Percentiles rank a stretch among this genome's conserved stretches.
Conservation (phyloP, 495 filamentous ascomycete species). For the Penicillium bovifimosum region DNA sequence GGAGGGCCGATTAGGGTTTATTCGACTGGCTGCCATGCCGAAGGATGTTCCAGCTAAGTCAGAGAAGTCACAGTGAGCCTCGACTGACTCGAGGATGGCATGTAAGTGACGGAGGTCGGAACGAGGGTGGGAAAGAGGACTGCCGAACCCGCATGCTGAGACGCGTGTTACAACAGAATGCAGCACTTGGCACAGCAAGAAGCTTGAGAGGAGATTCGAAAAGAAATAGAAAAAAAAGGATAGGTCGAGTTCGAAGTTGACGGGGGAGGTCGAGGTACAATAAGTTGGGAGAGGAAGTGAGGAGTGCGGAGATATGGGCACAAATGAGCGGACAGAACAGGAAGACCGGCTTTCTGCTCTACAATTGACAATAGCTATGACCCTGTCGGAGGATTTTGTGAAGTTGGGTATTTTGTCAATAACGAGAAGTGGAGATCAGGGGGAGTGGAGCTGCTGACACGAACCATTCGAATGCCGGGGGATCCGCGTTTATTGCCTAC, state of each 20-base stretch:
- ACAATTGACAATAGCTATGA: no score
- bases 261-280: not conserved
- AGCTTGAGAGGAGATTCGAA: not conserved
- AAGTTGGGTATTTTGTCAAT: slow-evolving; percentile 4
- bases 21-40: slow-evolving; percentile 37
- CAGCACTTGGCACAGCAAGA: not conserved
- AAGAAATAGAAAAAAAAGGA: not conserved
- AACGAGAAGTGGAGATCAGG: slow-evolving; percentile 2
- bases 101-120: slow-evolving; percentile 19
- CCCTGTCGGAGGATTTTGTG: slow-evolving; percentile 6
- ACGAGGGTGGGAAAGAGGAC: slow-evolving; percentile 18
- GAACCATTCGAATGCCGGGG: not conserved
- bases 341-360: slow-evolving; percentile 4
- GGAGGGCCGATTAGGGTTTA: slow-evolving; percentile 23
- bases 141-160: slow-evolving; percentile 32
- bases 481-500: not conserved
- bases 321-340: slow-evolving; percentile 1
- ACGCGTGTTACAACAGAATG: slow-evolving; percentile 8
- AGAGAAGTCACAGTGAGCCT: slow-evolving; percentile 10
- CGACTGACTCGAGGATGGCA: slow-evolving; percentile 14
- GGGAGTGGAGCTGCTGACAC: not conserved
- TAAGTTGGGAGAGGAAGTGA: not conserved
- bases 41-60: slow-evolving; percentile 10
- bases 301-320: not conserved
- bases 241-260: not conserved